phyloP scores from a whole-genome alignment of 1,139 yeast species.

The Saccharomyces pastorianus region DNA sequence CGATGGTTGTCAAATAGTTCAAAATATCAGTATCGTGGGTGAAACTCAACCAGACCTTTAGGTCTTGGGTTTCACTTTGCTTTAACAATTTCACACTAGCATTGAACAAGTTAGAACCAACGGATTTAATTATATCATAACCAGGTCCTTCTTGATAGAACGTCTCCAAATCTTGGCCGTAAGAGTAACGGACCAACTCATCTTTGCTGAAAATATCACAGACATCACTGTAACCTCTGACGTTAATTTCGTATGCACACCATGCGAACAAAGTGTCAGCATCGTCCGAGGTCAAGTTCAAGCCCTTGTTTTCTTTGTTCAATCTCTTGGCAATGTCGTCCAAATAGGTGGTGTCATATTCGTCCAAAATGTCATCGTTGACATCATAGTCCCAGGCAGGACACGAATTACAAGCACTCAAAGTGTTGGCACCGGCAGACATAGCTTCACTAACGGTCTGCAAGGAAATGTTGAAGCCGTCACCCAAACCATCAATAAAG shows the following conservation, averaged over 20 bases:
- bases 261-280: constrained; percentile 39
- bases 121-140: constrained; percentile 36
- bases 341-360: constrained; percentile 29
- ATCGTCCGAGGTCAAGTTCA: constrained; percentile 38
- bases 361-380: constrained; percentile 18
- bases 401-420: constrained; percentile 29
- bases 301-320: constrained; percentile 37
- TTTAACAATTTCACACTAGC: constrained; percentile 33
- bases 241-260: constrained; percentile 54
- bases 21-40: constrained; percentile 55
- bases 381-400: constrained; percentile 1
- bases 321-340: constrained; percentile 36
- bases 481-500: constrained; percentile 11
- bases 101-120: constrained; percentile 45
- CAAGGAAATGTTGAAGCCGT: constrained; percentile 10
- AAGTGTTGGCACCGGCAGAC: constrained; percentile 36
- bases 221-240: constrained; percentile 46
- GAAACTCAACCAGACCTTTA: constrained; percentile 39
- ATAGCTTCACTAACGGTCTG: constrained; percentile 31
- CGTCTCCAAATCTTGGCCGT: constrained; percentile 40
- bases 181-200: constrained; percentile 44
- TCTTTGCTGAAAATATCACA: constrained; percentile 48
- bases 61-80: constrained; percentile 20
- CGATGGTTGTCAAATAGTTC: constrained; percentile 44
- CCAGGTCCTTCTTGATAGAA: constrained; percentile 53